A percentile compares a stretch with the other conserved stretches of the same genome.
phyloP scores from a whole-genome alignment of 1,284 basidiomycete species.

The Sporisorium reilianum region DNA sequence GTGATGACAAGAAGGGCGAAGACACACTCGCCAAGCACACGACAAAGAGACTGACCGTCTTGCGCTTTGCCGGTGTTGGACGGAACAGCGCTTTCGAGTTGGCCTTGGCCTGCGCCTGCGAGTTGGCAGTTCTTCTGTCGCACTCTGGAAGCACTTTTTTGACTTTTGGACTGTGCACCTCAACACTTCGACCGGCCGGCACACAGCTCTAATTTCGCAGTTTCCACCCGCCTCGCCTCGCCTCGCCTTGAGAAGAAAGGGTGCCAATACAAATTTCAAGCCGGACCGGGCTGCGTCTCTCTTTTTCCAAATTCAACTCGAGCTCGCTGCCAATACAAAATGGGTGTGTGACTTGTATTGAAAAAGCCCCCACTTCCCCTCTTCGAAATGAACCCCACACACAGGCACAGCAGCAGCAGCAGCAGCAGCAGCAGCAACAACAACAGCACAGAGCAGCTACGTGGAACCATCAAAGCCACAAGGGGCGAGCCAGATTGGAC shows the following conservation, averaged over 20 bases:
- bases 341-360: not conserved
- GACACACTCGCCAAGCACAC: not conserved
- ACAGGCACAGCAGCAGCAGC: not conserved
- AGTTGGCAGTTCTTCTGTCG: not conserved
- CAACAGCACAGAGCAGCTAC: not conserved
- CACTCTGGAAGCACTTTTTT: not conserved
- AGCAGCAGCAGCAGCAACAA: not conserved
- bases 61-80: constrained; percentile 3
- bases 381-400: not conserved
- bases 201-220: constrained; percentile 5
- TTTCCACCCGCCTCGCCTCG: too few relatives aligned
- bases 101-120: too few relatives aligned
- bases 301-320: not conserved
- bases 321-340: not conserved
- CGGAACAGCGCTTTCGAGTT: not conserved
- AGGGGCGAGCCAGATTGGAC: not conserved
- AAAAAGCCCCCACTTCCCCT: not conserved
- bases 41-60: too few relatives aligned
- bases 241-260: not conserved
- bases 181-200: not conserved
- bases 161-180: constrained; percentile 1
- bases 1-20: not conserved
- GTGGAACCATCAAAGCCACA: not conserved
- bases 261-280: not conserved
- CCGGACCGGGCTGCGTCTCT: too few relatives aligned